Conservation (phyloP, 495 filamentous ascomycete species). For the Hypomontagnella submonticulosa region DNA sequence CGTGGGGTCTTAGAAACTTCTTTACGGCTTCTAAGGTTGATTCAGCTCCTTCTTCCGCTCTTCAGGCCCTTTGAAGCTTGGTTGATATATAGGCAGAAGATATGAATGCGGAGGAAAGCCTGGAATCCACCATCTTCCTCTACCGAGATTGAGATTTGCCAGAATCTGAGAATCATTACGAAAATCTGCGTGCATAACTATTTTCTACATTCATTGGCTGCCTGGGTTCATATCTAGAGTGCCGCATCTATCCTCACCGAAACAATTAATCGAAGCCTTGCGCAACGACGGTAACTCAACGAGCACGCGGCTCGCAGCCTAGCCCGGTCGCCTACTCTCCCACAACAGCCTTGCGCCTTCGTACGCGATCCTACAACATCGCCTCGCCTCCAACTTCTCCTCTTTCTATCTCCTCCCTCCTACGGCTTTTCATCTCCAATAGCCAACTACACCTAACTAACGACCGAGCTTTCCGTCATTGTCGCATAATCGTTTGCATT, state of each 20-base stretch:
- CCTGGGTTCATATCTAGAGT: slow-evolving; percentile 16
- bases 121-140: slow-evolving; percentile 46
- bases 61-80: slow-evolving; percentile 34
- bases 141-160: slow-evolving; percentile 30
- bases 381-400: slow-evolving; percentile 18
- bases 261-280: slow-evolving; percentile 34
- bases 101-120: slow-evolving; percentile 43
- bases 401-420: slow-evolving; percentile 14
- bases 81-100: slow-evolving; percentile 46
- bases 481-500: slow-evolving; percentile 4
- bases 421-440: slow-evolving; percentile 17
- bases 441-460: neutral
- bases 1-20: slow-evolving; percentile 45
- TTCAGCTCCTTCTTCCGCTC: slow-evolving; percentile 37
- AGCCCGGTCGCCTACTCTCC: slow-evolving; percentile 30
- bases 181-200: slow-evolving; percentile 22
- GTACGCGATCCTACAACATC: slow-evolving; percentile 24
- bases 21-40: slow-evolving; percentile 46
- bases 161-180: slow-evolving; percentile 16
- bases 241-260: slow-evolving; percentile 35
- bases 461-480: slow-evolving; percentile 2
- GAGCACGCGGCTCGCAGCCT: slow-evolving; percentile 22
- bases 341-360: slow-evolving; percentile 35
- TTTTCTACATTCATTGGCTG: slow-evolving; percentile 25
- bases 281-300: slow-evolving; percentile 14